Evolutionary conservation across 106 monocot genomes (phyloP), one percentile per base, ranked within the genome.

Genomic region (Allium sativum): DNA sequence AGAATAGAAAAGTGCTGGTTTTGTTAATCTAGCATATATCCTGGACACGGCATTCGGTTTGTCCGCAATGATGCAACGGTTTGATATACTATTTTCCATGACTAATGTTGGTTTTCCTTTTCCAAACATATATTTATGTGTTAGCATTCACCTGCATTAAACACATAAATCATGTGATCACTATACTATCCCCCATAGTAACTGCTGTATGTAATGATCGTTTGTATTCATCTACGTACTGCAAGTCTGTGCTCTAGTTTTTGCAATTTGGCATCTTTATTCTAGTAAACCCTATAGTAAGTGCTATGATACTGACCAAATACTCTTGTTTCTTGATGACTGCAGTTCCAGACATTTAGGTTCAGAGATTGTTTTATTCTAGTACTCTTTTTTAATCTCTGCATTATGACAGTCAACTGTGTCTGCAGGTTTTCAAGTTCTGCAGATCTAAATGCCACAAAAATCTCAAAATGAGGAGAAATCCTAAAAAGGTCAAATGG

Each of bases 61-160:
- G 93, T 93, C 20, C 74, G 84, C n/a, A 93, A 93, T 31, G 93
- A 88, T 74, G 93, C 84, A 12, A 93, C 82, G 93, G 87, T 59
- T 59, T 16, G 17, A 59, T 59, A 11, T 9, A 42, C 14, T 50
- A 50, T 12, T 50, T 12, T 50, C 15, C 48, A 50, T 12, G 2
- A 50, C 11, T 50, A 50, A 12, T 6, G 8, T 50, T 50, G 13
- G 3, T 50, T 15, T 50, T 50, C 13, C 15, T 50, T 50, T 12
- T 50, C 3, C 11, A 50, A 12, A 12, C 8, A 15, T 12, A 50
- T 3, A 50, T 50, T 50, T 50, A 11, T 12, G 8, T 12, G 48
- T 50, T 50, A 3, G 48, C 3, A 50, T 50, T 11, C 48, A 50
- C 2, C 11, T 12, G 0, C 48, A 50, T 50, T 6, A 31, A 31